A percentile compares a stretch with the other conserved stretches of the same genome.
Evolutionary conservation across 2,329 filamentous ascomycete species (phyloP).

Genomic region (Arthroderma uncinatum): DNA sequence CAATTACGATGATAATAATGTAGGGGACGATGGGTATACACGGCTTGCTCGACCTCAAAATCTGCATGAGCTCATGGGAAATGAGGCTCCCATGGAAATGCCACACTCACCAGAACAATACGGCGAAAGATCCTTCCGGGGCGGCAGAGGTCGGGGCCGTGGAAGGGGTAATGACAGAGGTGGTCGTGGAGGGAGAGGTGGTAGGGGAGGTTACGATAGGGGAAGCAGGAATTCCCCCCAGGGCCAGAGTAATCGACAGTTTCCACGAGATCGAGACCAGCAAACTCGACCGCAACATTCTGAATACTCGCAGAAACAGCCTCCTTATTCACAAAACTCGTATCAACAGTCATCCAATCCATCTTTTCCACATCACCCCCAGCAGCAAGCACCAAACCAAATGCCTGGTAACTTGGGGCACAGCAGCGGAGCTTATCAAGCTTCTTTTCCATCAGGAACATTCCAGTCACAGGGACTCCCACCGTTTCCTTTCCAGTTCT

Average conservation of each 20-base stretch:
- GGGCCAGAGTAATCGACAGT: slow-evolving; percentile 9
- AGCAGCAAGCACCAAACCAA: slow-evolving; percentile 8
- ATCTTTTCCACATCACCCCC: slow-evolving; percentile 8
- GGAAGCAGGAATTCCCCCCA: not conserved
- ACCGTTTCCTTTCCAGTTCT: slow-evolving; percentile 23
- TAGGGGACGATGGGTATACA: slow-evolving; percentile 47
- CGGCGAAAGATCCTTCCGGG: slow-evolving; percentile 32
- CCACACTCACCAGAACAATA: slow-evolving; percentile 9
- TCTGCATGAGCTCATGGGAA: slow-evolving; percentile 43
- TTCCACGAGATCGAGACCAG: not conserved
- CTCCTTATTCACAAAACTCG: slow-evolving; percentile 16
- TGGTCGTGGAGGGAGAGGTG: slow-evolving; percentile 19
- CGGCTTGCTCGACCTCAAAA: slow-evolving; percentile 58
- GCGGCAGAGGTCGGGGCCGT: slow-evolving; percentile 39
- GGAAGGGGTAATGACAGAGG: slow-evolving; percentile 18
- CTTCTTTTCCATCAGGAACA: slow-evolving; percentile 20
- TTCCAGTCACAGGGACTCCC: slow-evolving; percentile 13
- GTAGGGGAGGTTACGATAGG: slow-evolving; percentile 8
- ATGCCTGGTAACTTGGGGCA: slow-evolving; percentile 15
- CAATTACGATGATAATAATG: slow-evolving; percentile 57
- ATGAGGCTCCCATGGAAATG: slow-evolving; percentile 29
- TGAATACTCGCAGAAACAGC: slow-evolving; percentile 10
- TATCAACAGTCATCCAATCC: slow-evolving; percentile 13
- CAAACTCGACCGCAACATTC: slow-evolving; percentile 26
- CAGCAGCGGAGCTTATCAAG: slow-evolving; percentile 8